phyloP scores from a whole-genome alignment of 2,329 filamentous ascomycete species.

The Calonectria hongkongensis region DNA sequence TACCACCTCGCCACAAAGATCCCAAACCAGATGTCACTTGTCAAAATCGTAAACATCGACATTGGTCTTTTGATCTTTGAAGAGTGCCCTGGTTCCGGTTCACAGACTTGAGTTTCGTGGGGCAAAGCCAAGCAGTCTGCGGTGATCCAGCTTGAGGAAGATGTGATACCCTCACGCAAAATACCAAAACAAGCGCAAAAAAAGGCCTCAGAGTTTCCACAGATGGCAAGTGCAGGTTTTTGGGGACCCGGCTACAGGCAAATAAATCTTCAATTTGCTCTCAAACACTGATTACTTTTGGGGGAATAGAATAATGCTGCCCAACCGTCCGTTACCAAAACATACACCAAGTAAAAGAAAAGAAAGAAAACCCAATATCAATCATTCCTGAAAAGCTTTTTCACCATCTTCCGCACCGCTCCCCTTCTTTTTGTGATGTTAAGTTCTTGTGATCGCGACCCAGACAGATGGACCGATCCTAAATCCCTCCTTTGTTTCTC shows the following conservation, averaged over 20 bases:
- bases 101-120: too few relatives aligned
- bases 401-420: conserved; percentile 32
- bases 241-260: background rate
- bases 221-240: background rate
- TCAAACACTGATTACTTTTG: conserved; percentile 12
- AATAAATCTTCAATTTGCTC: background rate
- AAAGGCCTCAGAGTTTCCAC: background rate
- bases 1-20: background rate
- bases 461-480: background rate
- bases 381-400: conserved; percentile 36
- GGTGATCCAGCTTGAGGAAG: too few relatives aligned
- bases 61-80: too few relatives aligned
- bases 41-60: background rate
- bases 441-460: conserved; percentile 8
- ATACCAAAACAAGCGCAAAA: too few relatives aligned
- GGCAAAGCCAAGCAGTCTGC: too few relatives aligned
- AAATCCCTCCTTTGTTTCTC: background rate
- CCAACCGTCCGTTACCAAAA: background rate
- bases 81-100: background rate
- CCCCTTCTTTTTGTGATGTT: background rate
- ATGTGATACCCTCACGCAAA: too few relatives aligned
- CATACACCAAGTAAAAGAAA: background rate
- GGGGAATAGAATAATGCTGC: background rate
- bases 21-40: background rate
- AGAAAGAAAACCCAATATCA: background rate